Evolutionary conservation across 164 flowering plant genomes (phyloP).

Genomic region (Chimonanthus praecox): DNA sequence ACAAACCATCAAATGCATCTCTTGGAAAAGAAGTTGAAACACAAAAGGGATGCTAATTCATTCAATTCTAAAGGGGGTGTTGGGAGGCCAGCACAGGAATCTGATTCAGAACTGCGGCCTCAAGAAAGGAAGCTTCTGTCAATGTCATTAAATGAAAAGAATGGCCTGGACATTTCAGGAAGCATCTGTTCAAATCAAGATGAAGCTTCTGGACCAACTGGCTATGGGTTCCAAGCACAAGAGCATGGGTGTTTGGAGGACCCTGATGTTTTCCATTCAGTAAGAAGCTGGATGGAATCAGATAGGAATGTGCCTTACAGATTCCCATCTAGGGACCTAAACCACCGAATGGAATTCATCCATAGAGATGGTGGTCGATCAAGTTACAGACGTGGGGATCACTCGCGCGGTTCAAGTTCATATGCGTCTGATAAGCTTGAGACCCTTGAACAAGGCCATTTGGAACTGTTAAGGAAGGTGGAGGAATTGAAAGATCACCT

Average conservation of each 20-base stretch:
- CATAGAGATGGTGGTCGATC: slow-evolving; percentile 34
- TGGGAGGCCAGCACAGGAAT: slow-evolving; percentile 16
- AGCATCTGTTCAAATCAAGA: slow-evolving; percentile 12
- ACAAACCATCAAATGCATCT: slow-evolving; percentile 14
- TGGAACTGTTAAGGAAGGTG: slow-evolving; percentile 51
- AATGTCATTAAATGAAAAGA: slow-evolving; percentile 12
- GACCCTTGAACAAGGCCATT: slow-evolving; percentile 32
- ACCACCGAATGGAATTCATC: slow-evolving; percentile 16
- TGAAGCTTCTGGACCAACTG: slow-evolving; percentile 15
- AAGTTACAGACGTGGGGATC: slow-evolving; percentile 23
- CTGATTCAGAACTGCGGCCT: slow-evolving; percentile 18
- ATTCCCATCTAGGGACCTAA: slow-evolving; percentile 20
- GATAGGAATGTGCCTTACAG: slow-evolving; percentile 18
- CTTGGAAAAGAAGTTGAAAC: slow-evolving; percentile 10
- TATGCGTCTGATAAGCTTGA: slow-evolving; percentile 21
- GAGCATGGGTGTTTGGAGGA: slow-evolving; percentile 2
- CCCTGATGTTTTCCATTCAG: slow-evolving; percentile 11
- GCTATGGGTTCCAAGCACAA: slow-evolving; percentile 8
- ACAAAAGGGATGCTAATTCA: slow-evolving; percentile 12
- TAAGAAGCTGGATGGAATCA: slow-evolving; percentile 22
- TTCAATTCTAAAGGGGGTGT: slow-evolving; percentile 10
- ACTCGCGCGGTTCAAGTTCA: slow-evolving; percentile 14
- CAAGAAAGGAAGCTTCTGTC: slow-evolving; percentile 17
- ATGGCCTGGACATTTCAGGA: slow-evolving; percentile 8
- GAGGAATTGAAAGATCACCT: slow-evolving; percentile 56